These are phyloP conservation scores for Sugiyamaella smithiae DNA, from an alignment of 805 yeast genomes.

Conservation along the genomic window DNA sequence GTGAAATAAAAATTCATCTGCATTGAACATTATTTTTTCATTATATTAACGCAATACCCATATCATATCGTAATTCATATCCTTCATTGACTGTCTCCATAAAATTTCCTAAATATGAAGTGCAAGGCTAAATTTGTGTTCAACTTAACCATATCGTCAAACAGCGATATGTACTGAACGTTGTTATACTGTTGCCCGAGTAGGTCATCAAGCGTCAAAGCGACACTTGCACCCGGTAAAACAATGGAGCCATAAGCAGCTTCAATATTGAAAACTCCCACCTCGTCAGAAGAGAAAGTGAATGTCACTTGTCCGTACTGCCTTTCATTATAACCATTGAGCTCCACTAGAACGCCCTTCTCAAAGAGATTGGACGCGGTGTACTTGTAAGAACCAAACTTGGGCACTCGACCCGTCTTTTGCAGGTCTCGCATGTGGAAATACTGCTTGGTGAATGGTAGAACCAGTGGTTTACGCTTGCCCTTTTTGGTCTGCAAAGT, in stretches of 20 bases:
- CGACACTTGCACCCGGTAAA: conserved; percentile 52
- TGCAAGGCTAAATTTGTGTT: conserved; percentile 66
- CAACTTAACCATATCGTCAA: conserved; percentile 66
- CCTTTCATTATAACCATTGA: conserved; percentile 48
- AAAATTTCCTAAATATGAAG: conserved; percentile 73
- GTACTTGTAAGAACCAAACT: conserved; percentile 75
- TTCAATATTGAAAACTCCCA: conserved; percentile 70
- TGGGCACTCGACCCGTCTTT: conserved; percentile 62
- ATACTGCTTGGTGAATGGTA: conserved; percentile 69
- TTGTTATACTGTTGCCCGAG: conserved; percentile 73
- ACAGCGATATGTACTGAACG: conserved; percentile 49
- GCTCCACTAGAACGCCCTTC: conserved; percentile 59
- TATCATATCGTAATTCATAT: background rate
- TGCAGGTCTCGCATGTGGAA: conserved; percentile 70
- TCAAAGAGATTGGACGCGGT: conserved; percentile 73
- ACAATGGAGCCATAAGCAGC: conserved; percentile 62
- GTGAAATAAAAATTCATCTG: too few relatives aligned
- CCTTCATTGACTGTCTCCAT: conserved; percentile 43
- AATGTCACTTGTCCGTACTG: conserved; percentile 67
- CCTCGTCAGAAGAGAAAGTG: conserved; percentile 70
- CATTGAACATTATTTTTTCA: too few relatives aligned
- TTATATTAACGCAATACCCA: too few relatives aligned
- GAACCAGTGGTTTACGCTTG: conserved; percentile 27
- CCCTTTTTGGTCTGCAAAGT: conserved; percentile 45
- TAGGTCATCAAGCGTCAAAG: conserved; percentile 67